Evolutionary conservation across 179 eudicot genomes (phyloP).

Genomic region (Spergularia azorica): DNA sequence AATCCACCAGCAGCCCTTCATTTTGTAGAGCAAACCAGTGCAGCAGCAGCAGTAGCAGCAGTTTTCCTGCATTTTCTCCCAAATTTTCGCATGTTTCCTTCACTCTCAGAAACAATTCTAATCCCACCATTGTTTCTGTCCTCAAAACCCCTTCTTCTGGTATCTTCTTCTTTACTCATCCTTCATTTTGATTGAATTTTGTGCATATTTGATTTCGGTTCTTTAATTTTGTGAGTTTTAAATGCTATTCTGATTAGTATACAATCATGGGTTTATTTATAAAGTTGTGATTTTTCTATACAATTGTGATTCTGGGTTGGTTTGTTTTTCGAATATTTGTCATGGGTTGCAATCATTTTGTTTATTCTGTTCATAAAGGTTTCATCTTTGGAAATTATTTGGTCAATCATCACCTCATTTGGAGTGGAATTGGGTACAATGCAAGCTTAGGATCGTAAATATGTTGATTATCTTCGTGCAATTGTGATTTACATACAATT

Average conservation of each 20-base stretch:
- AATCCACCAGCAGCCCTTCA: conserved; percentile 18
- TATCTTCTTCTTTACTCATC: neutral
- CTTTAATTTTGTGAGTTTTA: neutral
- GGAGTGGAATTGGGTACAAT: too few relatives aligned
- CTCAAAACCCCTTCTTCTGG: conserved; percentile 40
- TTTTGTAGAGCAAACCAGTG: conserved; percentile 6
- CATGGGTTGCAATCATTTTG: too few relatives aligned
- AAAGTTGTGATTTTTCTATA: neutral
- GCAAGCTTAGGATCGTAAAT: too few relatives aligned
- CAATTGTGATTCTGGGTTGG: too few relatives aligned
- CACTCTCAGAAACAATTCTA: neutral
- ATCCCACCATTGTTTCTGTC: conserved; percentile 28
- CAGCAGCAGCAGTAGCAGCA: neutral
- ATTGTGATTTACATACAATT: neutral
- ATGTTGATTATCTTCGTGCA: too few relatives aligned
- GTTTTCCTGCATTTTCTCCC: conserved; percentile 5
- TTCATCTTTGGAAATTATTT: too few relatives aligned
- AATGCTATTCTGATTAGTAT: neutral
- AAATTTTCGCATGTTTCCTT: conserved; percentile 4
- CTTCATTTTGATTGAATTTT: neutral
- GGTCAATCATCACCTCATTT: too few relatives aligned
- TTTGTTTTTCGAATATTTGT: too few relatives aligned
- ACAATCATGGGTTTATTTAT: neutral
- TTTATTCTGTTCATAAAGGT: too few relatives aligned
- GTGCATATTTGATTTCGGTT: neutral